Evolutionary conservation across 2,329 filamentous ascomycete genomes (phyloP).

Genomic region (Scopulariopsis brevicaulis): DNA sequence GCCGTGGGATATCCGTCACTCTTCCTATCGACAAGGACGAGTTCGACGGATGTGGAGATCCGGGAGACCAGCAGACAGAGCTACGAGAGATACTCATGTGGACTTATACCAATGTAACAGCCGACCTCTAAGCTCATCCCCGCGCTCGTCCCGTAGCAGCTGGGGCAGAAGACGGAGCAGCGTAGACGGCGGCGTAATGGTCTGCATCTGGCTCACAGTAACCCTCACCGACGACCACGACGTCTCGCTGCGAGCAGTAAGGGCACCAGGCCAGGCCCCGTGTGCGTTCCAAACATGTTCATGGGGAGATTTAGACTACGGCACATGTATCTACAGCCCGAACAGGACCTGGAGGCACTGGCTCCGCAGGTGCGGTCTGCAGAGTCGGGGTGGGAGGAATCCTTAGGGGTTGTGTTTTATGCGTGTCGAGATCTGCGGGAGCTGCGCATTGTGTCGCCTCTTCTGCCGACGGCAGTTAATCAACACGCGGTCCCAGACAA

Average conservation of each 20-base stretch:
- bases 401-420: not conserved
- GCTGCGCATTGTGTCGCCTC: constrained; percentile 7
- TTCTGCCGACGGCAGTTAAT: constrained; percentile 5
- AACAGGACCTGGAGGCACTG: not conserved
- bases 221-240: constrained; percentile 3
- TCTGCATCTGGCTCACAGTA: constrained; percentile 10
- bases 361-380: not conserved
- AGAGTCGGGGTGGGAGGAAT: not conserved
- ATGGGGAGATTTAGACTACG: constrained; percentile 7
- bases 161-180: not conserved
- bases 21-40: constrained; percentile 7
- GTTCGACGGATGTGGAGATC: constrained; percentile 1
- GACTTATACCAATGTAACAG: constrained; percentile 8
- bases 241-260: not conserved
- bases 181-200: constrained; percentile 7
- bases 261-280: constrained; percentile 1
- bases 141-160: constrained; percentile 1
- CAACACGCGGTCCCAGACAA: constrained; percentile 3
- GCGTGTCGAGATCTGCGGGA: not conserved
- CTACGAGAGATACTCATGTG: constrained; percentile 8
- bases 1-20: constrained; percentile 8
- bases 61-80: not conserved
- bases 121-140: constrained; percentile 1
- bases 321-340: constrained; percentile 8
- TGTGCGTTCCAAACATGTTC: constrained; percentile 8